A percentile compares a stretch with the other conserved stretches of the same genome.
Evolutionary conservation across 2,329 filamentous ascomycete species (phyloP).

Genomic region (Colletotrichum gigasporum): DNA sequence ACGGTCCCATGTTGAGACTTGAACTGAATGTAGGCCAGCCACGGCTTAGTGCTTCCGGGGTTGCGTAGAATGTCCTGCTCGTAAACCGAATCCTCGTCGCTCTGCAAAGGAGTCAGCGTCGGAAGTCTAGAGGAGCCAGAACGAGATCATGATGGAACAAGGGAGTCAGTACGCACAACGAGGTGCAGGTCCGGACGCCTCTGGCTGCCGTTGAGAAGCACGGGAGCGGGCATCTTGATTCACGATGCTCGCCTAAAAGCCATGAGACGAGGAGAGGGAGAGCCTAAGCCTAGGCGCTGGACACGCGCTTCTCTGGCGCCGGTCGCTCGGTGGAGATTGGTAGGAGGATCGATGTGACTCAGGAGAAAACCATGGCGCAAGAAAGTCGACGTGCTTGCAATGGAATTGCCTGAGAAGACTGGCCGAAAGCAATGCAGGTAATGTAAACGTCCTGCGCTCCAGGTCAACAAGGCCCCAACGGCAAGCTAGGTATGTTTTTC

Average conservation of each 20-base stretch:
- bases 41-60: constrained; percentile 86
- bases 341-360: too few relatives aligned
- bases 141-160: background rate
- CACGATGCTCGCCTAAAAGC: background rate
- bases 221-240: constrained; percentile 28
- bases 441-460: background rate
- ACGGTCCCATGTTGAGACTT: constrained; percentile 87
- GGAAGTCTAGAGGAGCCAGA: background rate
- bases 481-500: background rate
- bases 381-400: too few relatives aligned
- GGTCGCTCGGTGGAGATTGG: background rate
- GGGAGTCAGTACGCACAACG: constrained; percentile 49
- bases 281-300: background rate
- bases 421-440: too few relatives aligned
- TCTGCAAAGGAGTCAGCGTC: constrained; percentile 55
- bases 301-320: background rate
- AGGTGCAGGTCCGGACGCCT: constrained; percentile 58
- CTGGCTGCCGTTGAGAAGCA: constrained; percentile 45
- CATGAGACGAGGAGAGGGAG: constrained; percentile 1
- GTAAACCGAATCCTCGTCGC: constrained; percentile 91
- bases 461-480: background rate
- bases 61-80: constrained; percentile 95
- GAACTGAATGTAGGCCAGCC: constrained; percentile 93
- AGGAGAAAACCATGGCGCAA: too few relatives aligned
- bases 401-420: background rate